Percentiles rank a stretch among this genome's conserved stretches.
These are phyloP conservation scores for Suillus placidus DNA, from an alignment of 768 basidiomycete species.

Conservation along the genomic window DNA sequence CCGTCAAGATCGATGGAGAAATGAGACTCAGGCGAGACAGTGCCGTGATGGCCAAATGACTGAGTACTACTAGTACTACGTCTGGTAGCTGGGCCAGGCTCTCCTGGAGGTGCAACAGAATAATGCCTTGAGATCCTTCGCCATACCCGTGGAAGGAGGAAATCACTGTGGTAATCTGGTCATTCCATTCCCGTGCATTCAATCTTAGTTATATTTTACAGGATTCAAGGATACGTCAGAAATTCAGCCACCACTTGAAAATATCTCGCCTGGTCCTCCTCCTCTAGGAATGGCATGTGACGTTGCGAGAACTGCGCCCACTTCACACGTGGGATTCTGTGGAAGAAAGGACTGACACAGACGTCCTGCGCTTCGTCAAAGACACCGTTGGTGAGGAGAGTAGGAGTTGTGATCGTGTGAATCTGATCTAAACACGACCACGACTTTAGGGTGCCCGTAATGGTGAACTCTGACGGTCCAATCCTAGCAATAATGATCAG, in stretches of 20 bases:
- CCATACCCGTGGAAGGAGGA: neutral
- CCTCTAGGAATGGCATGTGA: constrained; percentile 48
- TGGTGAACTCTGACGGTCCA: constrained; percentile 33
- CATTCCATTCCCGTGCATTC: neutral
- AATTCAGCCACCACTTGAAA: constrained; percentile 41
- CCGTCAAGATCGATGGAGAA: neutral
- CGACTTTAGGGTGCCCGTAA: constrained; percentile 39
- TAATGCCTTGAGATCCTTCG: neutral
- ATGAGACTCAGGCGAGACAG: neutral
- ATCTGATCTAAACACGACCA: constrained; percentile 47
- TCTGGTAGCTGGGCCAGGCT: neutral
- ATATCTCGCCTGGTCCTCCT: constrained; percentile 37
- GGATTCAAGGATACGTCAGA: constrained; percentile 17
- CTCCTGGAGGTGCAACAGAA: neutral
- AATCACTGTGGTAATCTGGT: neutral
- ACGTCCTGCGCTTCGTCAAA: constrained; percentile 37
- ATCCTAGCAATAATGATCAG: constrained; percentile 3
- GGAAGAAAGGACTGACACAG: constrained; percentile 32
- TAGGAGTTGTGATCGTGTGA: constrained; percentile 38
- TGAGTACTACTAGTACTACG: no score
- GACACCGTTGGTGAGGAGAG: constrained; percentile 37
- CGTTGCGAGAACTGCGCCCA: constrained; percentile 32
- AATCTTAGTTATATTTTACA: neutral
- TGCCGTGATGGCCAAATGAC: neutral
- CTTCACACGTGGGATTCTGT: constrained; percentile 28